phyloP scores from a whole-genome alignment of 306 rosid genomes.

The Hippophae rhamnoides region DNA sequence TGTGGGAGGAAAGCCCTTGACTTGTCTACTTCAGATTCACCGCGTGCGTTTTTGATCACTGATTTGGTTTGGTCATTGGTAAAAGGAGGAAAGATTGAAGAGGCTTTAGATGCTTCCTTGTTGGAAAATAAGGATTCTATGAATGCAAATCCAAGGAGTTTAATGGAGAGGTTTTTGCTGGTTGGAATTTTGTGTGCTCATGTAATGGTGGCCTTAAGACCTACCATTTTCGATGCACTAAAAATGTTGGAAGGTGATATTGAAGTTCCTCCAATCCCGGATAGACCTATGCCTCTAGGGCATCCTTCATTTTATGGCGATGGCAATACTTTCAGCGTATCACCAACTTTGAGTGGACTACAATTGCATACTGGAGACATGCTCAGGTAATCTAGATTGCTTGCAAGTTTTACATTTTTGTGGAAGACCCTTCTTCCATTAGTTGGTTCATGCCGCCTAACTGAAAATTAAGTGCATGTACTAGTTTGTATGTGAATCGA shows the following conservation, averaged over 20 bases:
- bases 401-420: slow-evolving; percentile 17
- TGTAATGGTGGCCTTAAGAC: slow-evolving; percentile 91
- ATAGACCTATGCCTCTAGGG: slow-evolving; percentile 90
- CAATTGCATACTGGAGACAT: slow-evolving; percentile 53
- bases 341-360: slow-evolving; percentile 70
- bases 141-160: slow-evolving; percentile 66
- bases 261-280: slow-evolving; percentile 80
- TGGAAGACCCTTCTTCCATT: slow-evolving; percentile 14
- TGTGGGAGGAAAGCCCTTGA: slow-evolving; percentile 93
- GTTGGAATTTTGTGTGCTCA: slow-evolving; percentile 92
- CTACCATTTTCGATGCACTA: slow-evolving; percentile 76
- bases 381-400: slow-evolving; percentile 57
- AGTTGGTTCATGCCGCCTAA: slow-evolving; percentile 5
- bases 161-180: slow-evolving; percentile 77
- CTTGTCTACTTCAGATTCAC: slow-evolving; percentile 57
- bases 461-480: neutral
- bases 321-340: slow-evolving; percentile 54
- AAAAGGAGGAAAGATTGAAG: slow-evolving; percentile 54
- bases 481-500: no score
- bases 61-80: slow-evolving; percentile 97
- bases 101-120: slow-evolving; percentile 54
- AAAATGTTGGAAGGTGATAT: slow-evolving; percentile 96
- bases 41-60: slow-evolving; percentile 62
- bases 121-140: slow-evolving; percentile 34
- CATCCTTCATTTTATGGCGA: slow-evolving; percentile 49